phyloP scores from a whole-genome alignment of 352 stramenopile species.

The Paralagenidium karlingii region DNA sequence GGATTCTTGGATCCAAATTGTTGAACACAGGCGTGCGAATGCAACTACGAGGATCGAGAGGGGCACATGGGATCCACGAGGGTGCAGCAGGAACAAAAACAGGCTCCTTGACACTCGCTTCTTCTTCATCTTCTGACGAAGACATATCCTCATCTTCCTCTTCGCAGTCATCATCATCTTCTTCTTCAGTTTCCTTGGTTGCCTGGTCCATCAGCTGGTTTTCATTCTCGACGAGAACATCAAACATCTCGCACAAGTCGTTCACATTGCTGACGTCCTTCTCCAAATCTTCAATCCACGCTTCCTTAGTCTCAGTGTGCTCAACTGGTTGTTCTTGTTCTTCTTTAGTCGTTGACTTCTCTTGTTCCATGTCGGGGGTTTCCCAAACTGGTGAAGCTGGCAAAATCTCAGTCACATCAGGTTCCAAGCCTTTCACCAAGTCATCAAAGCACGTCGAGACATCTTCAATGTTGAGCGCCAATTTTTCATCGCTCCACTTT shows the following conservation, averaged over 20 bases:
- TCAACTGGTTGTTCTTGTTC: conserved; percentile 2
- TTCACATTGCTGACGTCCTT: conserved; percentile 57
- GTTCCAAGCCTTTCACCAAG: conserved; percentile 31
- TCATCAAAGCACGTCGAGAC: conserved; percentile 63
- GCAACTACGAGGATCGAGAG: conserved; percentile 60
- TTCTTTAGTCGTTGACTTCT: conserved; percentile 21
- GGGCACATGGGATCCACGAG: conserved; percentile 32
- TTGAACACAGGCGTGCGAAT: conserved; percentile 69
- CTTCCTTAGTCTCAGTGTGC: conserved; percentile 13
- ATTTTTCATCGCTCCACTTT: conserved; percentile 58
- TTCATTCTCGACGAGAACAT: conserved; percentile 40
- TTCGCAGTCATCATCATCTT: conserved; percentile 20
- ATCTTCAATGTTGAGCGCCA: conserved; percentile 65
- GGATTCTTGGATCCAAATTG: conserved; percentile 67
- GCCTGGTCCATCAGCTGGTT: conserved; percentile 13
- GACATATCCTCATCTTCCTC: conserved; percentile 13
- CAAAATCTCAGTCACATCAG: too few species aligned
- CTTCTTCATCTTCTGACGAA: conserved; percentile 12
- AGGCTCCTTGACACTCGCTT: conserved; percentile 8
- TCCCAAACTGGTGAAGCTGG: too few species aligned
- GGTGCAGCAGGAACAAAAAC: conserved; percentile 33
- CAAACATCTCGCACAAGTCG: conserved; percentile 56
- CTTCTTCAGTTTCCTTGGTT: conserved; percentile 23
- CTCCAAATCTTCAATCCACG: conserved; percentile 55
- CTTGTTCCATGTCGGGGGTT: conserved; percentile 31